Evolutionary conservation across 2,329 filamentous ascomycete genomes (phyloP), one percentile per base, ranked within the genome.

Genomic region (Botryosphaeria dothidea): DNA sequence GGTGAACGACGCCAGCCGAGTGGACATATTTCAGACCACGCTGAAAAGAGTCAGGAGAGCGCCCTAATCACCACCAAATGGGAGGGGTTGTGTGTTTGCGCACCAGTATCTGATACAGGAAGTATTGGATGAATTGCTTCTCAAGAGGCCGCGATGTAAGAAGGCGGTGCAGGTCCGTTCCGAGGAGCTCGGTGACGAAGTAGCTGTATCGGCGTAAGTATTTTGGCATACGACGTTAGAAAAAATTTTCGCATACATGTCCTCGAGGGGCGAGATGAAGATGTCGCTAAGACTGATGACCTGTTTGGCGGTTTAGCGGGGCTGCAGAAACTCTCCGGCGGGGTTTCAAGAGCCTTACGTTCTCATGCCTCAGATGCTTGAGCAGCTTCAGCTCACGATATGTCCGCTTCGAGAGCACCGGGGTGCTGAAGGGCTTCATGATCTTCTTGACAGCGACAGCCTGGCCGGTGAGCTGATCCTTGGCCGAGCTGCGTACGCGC

Each of bases 341-440:
- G 38, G 31, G 54, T 21, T 15, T 31, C n/a, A 31, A 45, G 65
- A 45, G 41, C 23, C 84, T 68, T 79, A 97, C 94, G 82, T 99
- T 99, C 82, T 99, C 95, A 79, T 99, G 95, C 77, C 90, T 90
- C 67, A 99, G 84, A 77, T 99, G 95, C 84, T 98, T 99, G 75
- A 99, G 84, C 68, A 99, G 87, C 84, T 98, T 99, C 77, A 99
- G 83, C 80, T 99, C 95, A 75, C 95, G 90, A 80, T 99, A 99
- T 70, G 95, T 99, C 77, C 95, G 88, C 85, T 99, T 99, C 66
- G 95, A 95, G 54, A 99, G 85, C 66, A 99, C 95, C 1, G 95
- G 93, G n/a, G 95, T 99, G 85, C 93, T 97, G 82, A 99, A 99
- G 9, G 95, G 95, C 85, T 98, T 99, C 94, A 99, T 98, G 77